Percentiles rank a stretch among this genome's conserved stretches.
These are phyloP conservation scores for Emericellopsis terricola DNA, from an alignment of 495 filamentous ascomycete species.

Conservation along the genomic window DNA sequence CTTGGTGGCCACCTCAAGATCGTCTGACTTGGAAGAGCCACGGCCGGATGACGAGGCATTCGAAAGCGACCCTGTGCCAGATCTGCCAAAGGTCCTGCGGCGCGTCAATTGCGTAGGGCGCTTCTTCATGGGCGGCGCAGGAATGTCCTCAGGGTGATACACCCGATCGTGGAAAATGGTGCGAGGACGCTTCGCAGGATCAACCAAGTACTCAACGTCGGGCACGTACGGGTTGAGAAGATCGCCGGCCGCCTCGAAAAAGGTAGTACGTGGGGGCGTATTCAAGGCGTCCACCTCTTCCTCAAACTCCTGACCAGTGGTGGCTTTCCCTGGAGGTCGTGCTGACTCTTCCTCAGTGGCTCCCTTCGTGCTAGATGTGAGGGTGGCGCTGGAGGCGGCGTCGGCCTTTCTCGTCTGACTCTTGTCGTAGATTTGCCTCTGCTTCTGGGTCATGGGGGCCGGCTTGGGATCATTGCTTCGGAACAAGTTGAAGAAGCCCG, in stretches of 20 bases:
- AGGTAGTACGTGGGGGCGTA: conserved; percentile 76
- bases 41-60: background rate
- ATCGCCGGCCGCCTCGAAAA: conserved; percentile 89
- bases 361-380: too few relatives aligned
- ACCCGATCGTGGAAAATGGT: conserved; percentile 96
- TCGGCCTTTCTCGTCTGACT: conserved; percentile 48
- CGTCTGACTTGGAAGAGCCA: conserved; percentile 15
- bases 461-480: conserved; percentile 20
- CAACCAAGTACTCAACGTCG: conserved; percentile 55
- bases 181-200: conserved; percentile 64
- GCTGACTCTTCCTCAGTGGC: conserved; percentile 17
- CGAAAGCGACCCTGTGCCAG: background rate
- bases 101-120: conserved; percentile 21
- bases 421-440: conserved; percentile 56
- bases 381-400: conserved; percentile 14
- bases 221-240: conserved; percentile 82
- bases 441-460: conserved; percentile 22
- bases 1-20: conserved; percentile 15
- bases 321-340: conserved; percentile 3
- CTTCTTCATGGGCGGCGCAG: conserved; percentile 53
- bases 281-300: conserved; percentile 24
- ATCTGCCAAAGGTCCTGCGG: conserved; percentile 5
- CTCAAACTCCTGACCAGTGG: conserved; percentile 22
- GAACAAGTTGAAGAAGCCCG: conserved; percentile 47
- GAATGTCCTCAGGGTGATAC: conserved; percentile 87